Percentiles rank a stretch among this genome's conserved stretches.
These are phyloP conservation scores for Apiospora malaysiana DNA, from an alignment of 2,329 filamentous ascomycete genomes.

Conservation along the genomic window DNA sequence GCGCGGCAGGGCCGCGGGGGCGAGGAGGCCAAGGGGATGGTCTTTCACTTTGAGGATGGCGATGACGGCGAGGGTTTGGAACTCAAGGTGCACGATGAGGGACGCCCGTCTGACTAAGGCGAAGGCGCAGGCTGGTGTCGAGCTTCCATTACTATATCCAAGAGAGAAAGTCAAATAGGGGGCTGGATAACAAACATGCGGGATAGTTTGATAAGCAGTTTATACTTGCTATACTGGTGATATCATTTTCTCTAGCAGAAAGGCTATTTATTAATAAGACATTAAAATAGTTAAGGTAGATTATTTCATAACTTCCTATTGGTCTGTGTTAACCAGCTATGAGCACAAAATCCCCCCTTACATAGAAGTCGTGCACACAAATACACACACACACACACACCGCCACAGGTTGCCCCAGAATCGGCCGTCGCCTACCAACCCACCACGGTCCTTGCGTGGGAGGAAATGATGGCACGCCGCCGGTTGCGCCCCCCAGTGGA, in stretches of 20 bases:
- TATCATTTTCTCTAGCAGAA: no score
- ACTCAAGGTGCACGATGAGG: conserved; percentile 17
- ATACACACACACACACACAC: not conserved
- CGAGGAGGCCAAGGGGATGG: conserved; percentile 27
- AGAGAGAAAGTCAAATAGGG: no score
- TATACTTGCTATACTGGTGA: no score
- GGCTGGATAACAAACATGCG: no score
- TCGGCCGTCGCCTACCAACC: not conserved
- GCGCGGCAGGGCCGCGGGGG: conserved; percentile 27
- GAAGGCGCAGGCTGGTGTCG: not conserved
- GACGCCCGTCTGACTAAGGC: not conserved
- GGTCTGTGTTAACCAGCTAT: not conserved
- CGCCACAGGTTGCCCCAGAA: no score
- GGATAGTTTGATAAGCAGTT: no score
- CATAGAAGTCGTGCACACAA: not conserved
- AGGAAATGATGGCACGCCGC: not conserved
- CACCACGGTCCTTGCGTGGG: not conserved
- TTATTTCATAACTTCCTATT: not conserved
- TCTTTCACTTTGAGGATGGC: conserved; percentile 29
- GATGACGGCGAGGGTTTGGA: conserved; percentile 28
- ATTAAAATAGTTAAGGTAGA: no score
- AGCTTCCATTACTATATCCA: no score
- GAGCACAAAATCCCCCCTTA: no score
- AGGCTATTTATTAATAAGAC: no score
- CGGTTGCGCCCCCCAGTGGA: not conserved